Base-by-base conservation (phyloP, 2,329 filamentous ascomycete species). In the Hypoxylon sp. region DNA sequence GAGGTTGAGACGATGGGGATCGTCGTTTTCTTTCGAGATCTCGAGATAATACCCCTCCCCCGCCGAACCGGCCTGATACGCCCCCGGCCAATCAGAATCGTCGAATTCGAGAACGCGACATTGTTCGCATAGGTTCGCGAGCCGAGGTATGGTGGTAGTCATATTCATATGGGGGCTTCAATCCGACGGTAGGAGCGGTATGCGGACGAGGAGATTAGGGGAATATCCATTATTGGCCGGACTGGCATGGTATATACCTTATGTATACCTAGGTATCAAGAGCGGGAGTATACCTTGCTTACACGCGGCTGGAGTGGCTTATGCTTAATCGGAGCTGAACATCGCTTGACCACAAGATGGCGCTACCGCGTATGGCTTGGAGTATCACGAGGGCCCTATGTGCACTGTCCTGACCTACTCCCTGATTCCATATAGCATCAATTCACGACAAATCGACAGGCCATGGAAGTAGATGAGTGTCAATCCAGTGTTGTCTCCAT, bases 71-170 rank as follows among this genome's bases (percentile, higher is more conserved):
- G 44, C 48, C 13, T 46, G 14, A 17, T 48, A 17, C 35, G 48
- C 37, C 17, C 42, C 22, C 6, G 44, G 60, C 60, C 51, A 50
- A 25, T 20, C 20, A 11, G 60, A 63, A 20, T 63, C 60, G 17
- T 63, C 44, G 6, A 56, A 44, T 11, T 63, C 33, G n/a, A 56
- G 51, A 33, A 57, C 31, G 3, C 17, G 42, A 37, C 60, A 63
- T 8, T 33, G 49, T 4, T 30, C 37, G 27, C 50, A 62, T 1
- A 62, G 17, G 8, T 22, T 44, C 2, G 59, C 27, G 31, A 55
- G 31, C 11, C 30, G 59, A 27, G 51, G 51, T 30, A 56, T 31
- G 4, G 56, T 59, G 27, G 44, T 42, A 2, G 40, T 42, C 40
- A 42, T 42, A 17, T 42, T 42, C 6, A 2, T 6, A n/a, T 1